Percentiles rank a stretch among this genome's conserved stretches.
These are phyloP conservation scores for Alternaria dauci DNA, from an alignment of 2,329 filamentous ascomycete species.

Conservation along the genomic window DNA sequence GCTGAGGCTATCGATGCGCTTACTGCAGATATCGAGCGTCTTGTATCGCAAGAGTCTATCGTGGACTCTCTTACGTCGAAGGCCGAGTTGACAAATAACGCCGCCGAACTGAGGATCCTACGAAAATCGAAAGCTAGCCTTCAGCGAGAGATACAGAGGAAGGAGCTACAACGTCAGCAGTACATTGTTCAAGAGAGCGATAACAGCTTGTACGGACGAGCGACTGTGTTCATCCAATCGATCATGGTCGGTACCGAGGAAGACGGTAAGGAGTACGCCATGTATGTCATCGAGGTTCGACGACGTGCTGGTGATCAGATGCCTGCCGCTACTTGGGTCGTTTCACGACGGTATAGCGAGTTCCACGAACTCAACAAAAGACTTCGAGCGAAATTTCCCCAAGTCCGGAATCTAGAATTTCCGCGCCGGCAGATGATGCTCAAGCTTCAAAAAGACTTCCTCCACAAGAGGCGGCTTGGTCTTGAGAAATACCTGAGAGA, in stretches of 20 bases:
- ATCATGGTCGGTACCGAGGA: constrained; percentile 92
- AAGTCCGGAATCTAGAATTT: constrained; percentile 89
- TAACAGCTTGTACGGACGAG: constrained; percentile 93
- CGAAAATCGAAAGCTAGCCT: constrained; percentile 94
- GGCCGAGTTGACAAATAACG: constrained; percentile 96
- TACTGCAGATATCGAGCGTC: constrained; percentile 88
- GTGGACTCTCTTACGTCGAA: constrained; percentile 92
- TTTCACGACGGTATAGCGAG: constrained; percentile 94
- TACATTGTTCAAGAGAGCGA: constrained; percentile 98
- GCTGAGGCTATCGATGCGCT: constrained; percentile 90
- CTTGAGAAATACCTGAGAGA: constrained; percentile 84
- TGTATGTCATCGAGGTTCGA: constrained; percentile 92
- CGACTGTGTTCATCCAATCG: constrained; percentile 87
- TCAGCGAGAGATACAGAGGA: constrained; percentile 88
- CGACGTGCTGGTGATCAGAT: constrained; percentile 92
- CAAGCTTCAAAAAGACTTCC: constrained; percentile 95
- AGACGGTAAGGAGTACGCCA: constrained; percentile 89
- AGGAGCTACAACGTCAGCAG: constrained; percentile 94
- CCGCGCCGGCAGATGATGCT: constrained; percentile 91
- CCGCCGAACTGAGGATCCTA: constrained; percentile 87
- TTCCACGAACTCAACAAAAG: constrained; percentile 96
- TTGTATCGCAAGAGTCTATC: constrained; percentile 86
- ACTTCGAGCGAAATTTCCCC: constrained; percentile 82
- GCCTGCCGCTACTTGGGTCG: constrained; percentile 92
- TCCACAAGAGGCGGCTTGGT: constrained; percentile 84